These are phyloP conservation scores for Metschnikowia chrysomelidarum DNA, from an alignment of 805 yeast genomes.

Conservation along the genomic window DNA sequence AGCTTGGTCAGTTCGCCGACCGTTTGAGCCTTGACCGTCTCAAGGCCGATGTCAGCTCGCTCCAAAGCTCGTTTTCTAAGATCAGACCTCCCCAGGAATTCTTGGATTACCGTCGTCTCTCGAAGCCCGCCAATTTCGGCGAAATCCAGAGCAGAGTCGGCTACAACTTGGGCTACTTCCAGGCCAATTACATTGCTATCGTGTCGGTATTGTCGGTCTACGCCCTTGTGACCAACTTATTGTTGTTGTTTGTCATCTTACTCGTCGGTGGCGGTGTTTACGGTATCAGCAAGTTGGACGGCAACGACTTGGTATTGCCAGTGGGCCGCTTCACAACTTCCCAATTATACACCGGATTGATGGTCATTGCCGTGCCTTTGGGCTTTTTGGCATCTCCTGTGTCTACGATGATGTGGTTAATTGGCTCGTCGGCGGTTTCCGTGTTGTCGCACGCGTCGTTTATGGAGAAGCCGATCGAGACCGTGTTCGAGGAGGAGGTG, in stretches of 20 bases:
- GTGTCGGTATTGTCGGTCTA: conserved; percentile 73
- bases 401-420: conserved; percentile 86
- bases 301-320: conserved; percentile 78
- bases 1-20: conserved; percentile 16
- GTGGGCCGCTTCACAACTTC: conserved; percentile 69
- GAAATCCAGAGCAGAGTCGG: conserved; percentile 87
- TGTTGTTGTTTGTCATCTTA: conserved; percentile 76
- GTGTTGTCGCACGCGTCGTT: conserved; percentile 85
- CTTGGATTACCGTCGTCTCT: conserved; percentile 83
- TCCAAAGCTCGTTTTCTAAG: conserved; percentile 66
- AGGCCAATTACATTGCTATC: conserved; percentile 79
- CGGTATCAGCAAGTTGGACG: conserved; percentile 76
- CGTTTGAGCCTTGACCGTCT: conserved; percentile 26
- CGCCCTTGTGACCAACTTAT: conserved; percentile 81
- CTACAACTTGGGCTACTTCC: conserved; percentile 82
- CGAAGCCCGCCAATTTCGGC: conserved; percentile 86
- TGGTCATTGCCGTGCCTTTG: conserved; percentile 73
- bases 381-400: conserved; percentile 88
- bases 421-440: conserved; percentile 77
- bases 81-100: conserved; percentile 91
- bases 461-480: conserved; percentile 93
- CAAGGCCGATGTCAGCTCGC: conserved; percentile 29
- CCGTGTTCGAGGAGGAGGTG: conserved; percentile 83
- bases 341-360: conserved; percentile 79
- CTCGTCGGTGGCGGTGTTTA: conserved; percentile 72